Evolutionary conservation across 2,329 filamentous ascomycete genomes (phyloP), one percentile per base, ranked within the genome.

Genomic region (Gliomastix tumulicola): DNA sequence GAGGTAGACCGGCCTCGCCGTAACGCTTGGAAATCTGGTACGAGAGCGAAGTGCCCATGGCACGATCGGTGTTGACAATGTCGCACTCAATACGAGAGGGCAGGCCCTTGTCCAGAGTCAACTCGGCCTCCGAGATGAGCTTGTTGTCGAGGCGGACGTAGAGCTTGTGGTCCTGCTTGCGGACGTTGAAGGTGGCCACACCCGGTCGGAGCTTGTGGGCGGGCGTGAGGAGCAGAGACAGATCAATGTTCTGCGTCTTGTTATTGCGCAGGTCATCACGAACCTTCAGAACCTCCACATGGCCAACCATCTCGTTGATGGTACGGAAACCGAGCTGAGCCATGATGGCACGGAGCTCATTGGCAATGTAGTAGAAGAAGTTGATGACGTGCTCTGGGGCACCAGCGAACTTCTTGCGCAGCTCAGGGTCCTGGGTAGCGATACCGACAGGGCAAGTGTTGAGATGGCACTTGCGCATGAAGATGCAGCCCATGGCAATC

Each of bases 311-410:
- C 62, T 97, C 90, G 57, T 96, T 97, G 58, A 97, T 84, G 42
- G 86, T 94, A 46, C 90, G 82, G 77, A 94, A 88, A 48, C 90
- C 90, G 51, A 96, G 79, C 65, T 85, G 88, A 35, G 90, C 89
- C 90, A 97, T 96, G 63, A 97, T 94, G 23, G 89, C 88, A 56
- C 90, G 83, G 40, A 97, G 78, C 68, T 97, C 90, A 55, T 97
- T 97, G 49, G 90, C 85, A 36, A 97, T 75, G 54, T 96, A 97
- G 69, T 96, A 97, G 68, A 95, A 95, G 72, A 96, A 96, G 74
- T 96, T 97, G 63, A 97, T 96, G 40, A 95, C 89, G 50, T 96
- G 88, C 66, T 97, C 90, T 10, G 90, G 89, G 2, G 87, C 89
- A 43, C 90, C 90, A 48, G 81, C 72, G 63, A 97, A 96, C 66